Evolutionary conservation across 2,329 filamentous ascomycete species (phyloP).

Genomic region (Daldinia sp.): DNA sequence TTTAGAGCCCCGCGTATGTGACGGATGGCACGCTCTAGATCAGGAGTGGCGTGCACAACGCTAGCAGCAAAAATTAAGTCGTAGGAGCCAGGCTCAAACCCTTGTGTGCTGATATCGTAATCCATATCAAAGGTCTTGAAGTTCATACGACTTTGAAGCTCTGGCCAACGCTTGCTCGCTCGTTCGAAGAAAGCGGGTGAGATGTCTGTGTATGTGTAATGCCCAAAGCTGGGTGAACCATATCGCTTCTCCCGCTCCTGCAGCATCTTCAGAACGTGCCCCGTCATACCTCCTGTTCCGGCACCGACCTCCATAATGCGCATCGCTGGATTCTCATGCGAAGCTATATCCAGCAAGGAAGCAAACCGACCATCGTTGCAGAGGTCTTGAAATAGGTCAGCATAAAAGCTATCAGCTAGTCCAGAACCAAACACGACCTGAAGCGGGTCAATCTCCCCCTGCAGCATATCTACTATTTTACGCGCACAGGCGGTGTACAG

Average conservation of each 20-base stretch:
- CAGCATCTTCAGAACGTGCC: background rate
- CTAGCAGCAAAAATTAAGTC: slow-evolving; percentile 14
- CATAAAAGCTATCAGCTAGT: slow-evolving; percentile 1
- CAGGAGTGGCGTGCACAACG: slow-evolving; percentile 7
- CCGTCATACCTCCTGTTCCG: slow-evolving; percentile 11
- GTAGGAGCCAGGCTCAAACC: slow-evolving; percentile 2
- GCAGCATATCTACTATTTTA: background rate
- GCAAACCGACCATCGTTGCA: background rate
- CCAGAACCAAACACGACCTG: slow-evolving; percentile 1
- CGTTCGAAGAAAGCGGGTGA: slow-evolving; percentile 11
- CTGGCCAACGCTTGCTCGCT: background rate
- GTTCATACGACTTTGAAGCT: slow-evolving; percentile 2
- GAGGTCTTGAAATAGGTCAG: background rate
- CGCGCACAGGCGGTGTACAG: slow-evolving; percentile 3
- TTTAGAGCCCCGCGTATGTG: slow-evolving; percentile 3
- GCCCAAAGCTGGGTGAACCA: background rate
- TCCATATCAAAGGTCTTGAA: slow-evolving; percentile 18
- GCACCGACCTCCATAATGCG: slow-evolving; percentile 13
- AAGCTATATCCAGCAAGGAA: background rate
- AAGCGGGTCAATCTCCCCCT: slow-evolving; percentile 3
- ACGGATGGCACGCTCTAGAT: background rate
- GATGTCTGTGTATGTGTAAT: slow-evolving; percentile 15
- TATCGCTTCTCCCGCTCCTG: background rate
- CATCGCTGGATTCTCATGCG: slow-evolving; percentile 4
- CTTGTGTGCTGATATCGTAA: background rate